These are phyloP conservation scores for Pseudophaeomoniella oleicola DNA, from an alignment of 2,329 filamentous ascomycete species.

Conservation along the genomic window DNA sequence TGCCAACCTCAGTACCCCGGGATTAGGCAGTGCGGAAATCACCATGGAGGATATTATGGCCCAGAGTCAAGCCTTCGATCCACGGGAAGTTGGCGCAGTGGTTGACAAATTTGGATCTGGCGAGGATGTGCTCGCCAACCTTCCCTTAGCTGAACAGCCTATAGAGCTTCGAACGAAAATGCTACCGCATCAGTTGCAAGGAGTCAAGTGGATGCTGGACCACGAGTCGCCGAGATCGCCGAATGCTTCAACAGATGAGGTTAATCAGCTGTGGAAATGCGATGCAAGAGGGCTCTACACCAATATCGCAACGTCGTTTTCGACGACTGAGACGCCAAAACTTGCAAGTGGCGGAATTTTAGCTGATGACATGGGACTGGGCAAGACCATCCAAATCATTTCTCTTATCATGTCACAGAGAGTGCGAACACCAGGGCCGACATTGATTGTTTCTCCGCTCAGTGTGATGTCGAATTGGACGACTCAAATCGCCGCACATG, in stretches of 20 bases:
- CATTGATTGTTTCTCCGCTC: conserved; percentile 68
- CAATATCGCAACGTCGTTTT: conserved; percentile 60
- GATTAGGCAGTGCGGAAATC: conserved; percentile 9
- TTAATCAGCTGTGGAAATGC: conserved; percentile 67
- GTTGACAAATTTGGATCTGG: conserved; percentile 57
- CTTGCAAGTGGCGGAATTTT: conserved; percentile 72
- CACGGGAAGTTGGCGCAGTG: conserved; percentile 48
- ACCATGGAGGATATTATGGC: conserved; percentile 49
- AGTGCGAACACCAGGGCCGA: conserved; percentile 23
- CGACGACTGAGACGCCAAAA: conserved; percentile 39
- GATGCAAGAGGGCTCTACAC: conserved; percentile 33
- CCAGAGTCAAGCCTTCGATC: conserved; percentile 52
- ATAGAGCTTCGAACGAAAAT: conserved; percentile 48
- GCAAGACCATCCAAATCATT: conserved; percentile 79
- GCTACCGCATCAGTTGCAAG: conserved; percentile 66
- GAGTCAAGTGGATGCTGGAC: conserved; percentile 64
- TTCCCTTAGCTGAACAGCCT: conserved; percentile 62
- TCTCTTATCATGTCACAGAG: conserved; percentile 54
- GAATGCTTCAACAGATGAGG: conserved; percentile 38
- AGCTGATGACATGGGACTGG: conserved; percentile 85
- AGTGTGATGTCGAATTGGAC: conserved; percentile 87
- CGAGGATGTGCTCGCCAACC: conserved; percentile 53
- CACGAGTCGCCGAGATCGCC: conserved; percentile 61
- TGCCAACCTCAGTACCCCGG: conserved; percentile 20
- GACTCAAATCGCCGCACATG: conserved; percentile 60